Conservation (phyloP, 345 rosid genomes). For the Euphorbia tirucalli region DNA sequence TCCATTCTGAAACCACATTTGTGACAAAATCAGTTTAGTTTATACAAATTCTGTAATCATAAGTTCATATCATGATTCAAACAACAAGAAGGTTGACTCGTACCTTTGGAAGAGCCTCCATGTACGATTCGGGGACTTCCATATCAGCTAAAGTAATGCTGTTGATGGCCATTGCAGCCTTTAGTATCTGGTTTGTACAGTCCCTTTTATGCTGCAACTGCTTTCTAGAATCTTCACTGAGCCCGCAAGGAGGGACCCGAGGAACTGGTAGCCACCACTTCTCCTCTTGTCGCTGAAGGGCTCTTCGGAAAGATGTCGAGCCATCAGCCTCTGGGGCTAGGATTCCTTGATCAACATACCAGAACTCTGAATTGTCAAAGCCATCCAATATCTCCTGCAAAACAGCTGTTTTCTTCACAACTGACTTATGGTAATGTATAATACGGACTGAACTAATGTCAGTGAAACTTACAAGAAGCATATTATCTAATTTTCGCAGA, state of each 20-base stretch:
- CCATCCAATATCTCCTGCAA: constrained; percentile 85
- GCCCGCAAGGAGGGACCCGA: constrained; percentile 78
- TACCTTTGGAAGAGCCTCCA: constrained; percentile 94
- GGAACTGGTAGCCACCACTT: constrained; percentile 99
- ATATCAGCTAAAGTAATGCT: constrained; percentile 70
- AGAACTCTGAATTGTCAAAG: constrained; percentile 75
- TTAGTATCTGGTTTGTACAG: constrained; percentile 91
- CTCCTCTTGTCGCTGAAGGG: constrained; percentile 91
- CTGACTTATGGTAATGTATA: constrained; percentile 3
- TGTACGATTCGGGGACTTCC: constrained; percentile 84
- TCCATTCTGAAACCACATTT: constrained; percentile 65
- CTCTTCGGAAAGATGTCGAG: constrained; percentile 62
- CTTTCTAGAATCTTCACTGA: constrained; percentile 67
- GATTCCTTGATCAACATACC: constrained; percentile 96
- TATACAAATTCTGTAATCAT: neutral
- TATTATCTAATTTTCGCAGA: constrained; percentile 82
- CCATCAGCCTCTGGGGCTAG: constrained; percentile 70
- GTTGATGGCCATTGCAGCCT: constrained; percentile 99
- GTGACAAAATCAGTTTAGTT: neutral
- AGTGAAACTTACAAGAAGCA: constrained; percentile 77
- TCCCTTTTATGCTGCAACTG: constrained; percentile 88
- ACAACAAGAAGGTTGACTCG: neutral
- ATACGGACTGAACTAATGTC: neutral
- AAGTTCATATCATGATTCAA: neutral
- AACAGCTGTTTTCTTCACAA: constrained; percentile 17